Evolutionary conservation across 2,329 filamentous ascomycete genomes (phyloP).

Genomic region (Raffaelea albimanens): DNA sequence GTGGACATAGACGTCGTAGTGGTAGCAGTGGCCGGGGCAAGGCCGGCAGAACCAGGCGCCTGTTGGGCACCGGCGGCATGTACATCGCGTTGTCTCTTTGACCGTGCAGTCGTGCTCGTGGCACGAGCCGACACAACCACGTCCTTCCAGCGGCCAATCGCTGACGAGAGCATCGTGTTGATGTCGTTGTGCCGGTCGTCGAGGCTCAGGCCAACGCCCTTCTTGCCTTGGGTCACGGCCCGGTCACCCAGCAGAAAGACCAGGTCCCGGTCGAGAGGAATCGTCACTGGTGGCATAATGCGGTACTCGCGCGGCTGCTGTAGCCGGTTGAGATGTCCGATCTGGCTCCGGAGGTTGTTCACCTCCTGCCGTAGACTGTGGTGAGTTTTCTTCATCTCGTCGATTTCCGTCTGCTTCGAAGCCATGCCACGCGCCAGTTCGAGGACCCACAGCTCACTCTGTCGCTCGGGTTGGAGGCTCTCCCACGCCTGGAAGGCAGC

Average conservation of each 20-base stretch:
- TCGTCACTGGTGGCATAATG: slow-evolving; percentile 38
- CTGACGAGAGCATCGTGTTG: slow-evolving; percentile 38
- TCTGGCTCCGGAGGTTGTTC: slow-evolving; percentile 44
- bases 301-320: slow-evolving; percentile 54
- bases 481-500: slow-evolving; percentile 72
- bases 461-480: slow-evolving; percentile 44
- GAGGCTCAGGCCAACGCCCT: slow-evolving; percentile 34
- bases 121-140: slow-evolving; percentile 45
- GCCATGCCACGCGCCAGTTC: slow-evolving; percentile 53
- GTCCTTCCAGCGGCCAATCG: slow-evolving; percentile 53
- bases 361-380: slow-evolving; percentile 46
- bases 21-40: no score
- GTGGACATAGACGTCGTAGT: no score
- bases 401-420: slow-evolving; percentile 44
- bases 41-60: not conserved
- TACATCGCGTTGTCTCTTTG: slow-evolving; percentile 39
- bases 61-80: slow-evolving; percentile 4
- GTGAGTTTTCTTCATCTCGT: slow-evolving; percentile 40
- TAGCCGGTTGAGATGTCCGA: slow-evolving; percentile 48
- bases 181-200: slow-evolving; percentile 45
- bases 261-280: slow-evolving; percentile 40
- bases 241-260: slow-evolving; percentile 37
- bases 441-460: slow-evolving; percentile 50
- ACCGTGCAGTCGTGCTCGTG: slow-evolving; percentile 33
- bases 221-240: slow-evolving; percentile 26